Conservation (phyloP, 2,329 filamentous ascomycete species). For the Trichoderma sp. region DNA sequence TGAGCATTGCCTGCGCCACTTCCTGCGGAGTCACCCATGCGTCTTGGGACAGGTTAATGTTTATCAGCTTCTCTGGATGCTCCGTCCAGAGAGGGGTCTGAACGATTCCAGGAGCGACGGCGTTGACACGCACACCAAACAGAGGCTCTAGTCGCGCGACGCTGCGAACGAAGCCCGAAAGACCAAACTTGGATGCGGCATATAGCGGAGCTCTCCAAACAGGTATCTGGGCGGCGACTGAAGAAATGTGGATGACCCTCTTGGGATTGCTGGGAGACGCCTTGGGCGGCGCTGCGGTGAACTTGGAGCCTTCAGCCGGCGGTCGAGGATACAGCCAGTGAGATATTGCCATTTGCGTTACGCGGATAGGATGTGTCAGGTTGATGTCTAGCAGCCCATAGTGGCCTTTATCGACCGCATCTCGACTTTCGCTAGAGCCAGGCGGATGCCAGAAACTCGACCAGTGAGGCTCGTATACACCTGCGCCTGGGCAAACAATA, state of each 20-base stretch:
- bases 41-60: slow-evolving; percentile 35
- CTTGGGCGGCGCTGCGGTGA: slow-evolving; percentile 13
- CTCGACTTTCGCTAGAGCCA: slow-evolving; percentile 37
- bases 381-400: slow-evolving; percentile 46
- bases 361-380: slow-evolving; percentile 43
- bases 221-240: slow-evolving; percentile 37
- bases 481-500: slow-evolving; percentile 26
- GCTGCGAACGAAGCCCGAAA: slow-evolving; percentile 43
- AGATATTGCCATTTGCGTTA: slow-evolving; percentile 45
- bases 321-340: slow-evolving; percentile 42
- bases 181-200: slow-evolving; percentile 44
- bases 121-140: slow-evolving; percentile 41
- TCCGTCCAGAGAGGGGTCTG: slow-evolving; percentile 43
- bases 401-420: slow-evolving; percentile 36
- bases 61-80: slow-evolving; percentile 37
- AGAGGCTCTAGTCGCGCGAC: slow-evolving; percentile 39
- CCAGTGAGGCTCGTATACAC: slow-evolving; percentile 27
- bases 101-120: slow-evolving; percentile 39
- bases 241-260: slow-evolving; percentile 25
- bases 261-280: slow-evolving; percentile 21
- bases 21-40: slow-evolving; percentile 40
- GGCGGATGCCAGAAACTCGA: slow-evolving; percentile 35
- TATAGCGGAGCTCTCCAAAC: slow-evolving; percentile 43
- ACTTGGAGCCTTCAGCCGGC: slow-evolving; percentile 5
- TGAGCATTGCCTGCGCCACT: slow-evolving; percentile 41